These are phyloP conservation scores for Ascochyta clinopodiicola DNA, from an alignment of 2,329 filamentous ascomycete genomes.

Conservation along the genomic window DNA sequence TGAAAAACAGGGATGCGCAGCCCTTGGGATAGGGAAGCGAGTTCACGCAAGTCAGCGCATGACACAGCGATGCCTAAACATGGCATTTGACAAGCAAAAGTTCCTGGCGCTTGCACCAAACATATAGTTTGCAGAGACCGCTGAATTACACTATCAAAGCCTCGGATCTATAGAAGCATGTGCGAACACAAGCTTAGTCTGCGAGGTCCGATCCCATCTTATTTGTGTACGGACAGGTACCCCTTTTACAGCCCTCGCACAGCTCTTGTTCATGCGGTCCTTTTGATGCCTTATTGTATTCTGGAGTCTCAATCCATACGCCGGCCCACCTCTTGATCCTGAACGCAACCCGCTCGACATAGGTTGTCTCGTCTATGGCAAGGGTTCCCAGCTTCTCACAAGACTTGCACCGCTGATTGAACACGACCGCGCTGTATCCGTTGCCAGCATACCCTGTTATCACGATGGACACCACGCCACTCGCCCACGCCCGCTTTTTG, in stretches of 20 bases:
- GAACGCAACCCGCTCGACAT: constrained; percentile 19
- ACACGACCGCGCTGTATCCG: constrained; percentile 21
- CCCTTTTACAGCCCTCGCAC: constrained; percentile 16
- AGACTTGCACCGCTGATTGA: constrained; percentile 18
- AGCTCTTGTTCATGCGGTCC: not conserved
- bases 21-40: too few relatives aligned
- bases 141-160: too few relatives aligned
- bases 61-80: too few relatives aligned
- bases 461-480: not conserved
- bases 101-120: too few relatives aligned
- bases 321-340: constrained; percentile 20
- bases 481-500: too few relatives aligned
- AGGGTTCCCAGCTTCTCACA: constrained; percentile 16
- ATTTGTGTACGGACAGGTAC: constrained; percentile 4
- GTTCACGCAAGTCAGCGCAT: too few relatives aligned
- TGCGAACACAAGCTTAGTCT: not conserved
- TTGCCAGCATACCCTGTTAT: constrained; percentile 15
- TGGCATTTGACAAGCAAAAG: too few relatives aligned
- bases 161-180: too few relatives aligned
- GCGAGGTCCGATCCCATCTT: not conserved
- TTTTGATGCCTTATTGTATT: not conserved
- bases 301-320: not conserved
- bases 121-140: too few relatives aligned
- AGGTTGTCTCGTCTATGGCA: constrained; percentile 13
- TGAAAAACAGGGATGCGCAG: too few relatives aligned